These are phyloP conservation scores for Aspergillus egyptiacus DNA, from an alignment of 495 filamentous ascomycete genomes.

Conservation along the genomic window DNA sequence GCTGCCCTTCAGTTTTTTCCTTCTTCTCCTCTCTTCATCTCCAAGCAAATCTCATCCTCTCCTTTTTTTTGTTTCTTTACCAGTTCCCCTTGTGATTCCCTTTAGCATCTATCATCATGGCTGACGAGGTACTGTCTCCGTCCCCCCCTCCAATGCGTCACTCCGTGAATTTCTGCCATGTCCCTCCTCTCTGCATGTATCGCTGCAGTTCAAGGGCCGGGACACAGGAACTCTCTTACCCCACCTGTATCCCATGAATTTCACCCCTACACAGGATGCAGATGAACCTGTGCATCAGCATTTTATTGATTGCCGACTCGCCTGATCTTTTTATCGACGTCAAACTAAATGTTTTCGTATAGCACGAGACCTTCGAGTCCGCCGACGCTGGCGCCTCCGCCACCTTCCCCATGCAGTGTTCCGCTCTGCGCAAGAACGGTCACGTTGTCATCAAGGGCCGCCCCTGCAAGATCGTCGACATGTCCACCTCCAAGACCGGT, in stretches of 20 bases:
- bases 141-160: neutral
- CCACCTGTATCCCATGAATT: slow-evolving; percentile 19
- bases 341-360: slow-evolving; percentile 8
- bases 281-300: neutral
- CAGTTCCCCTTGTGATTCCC: slow-evolving; percentile 16
- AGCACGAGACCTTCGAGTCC: slow-evolving; percentile 91
- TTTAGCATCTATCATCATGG: slow-evolving; percentile 34
- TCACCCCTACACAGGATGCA: slow-evolving; percentile 9
- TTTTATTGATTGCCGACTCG: neutral
- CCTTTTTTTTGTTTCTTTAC: slow-evolving; percentile 21
- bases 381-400: slow-evolving; percentile 89
- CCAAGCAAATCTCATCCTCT: slow-evolving; percentile 8
- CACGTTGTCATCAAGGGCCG: slow-evolving; percentile 96
- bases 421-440: slow-evolving; percentile 97
- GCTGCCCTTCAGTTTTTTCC: slow-evolving; percentile 17
- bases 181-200: slow-evolving; percentile 3
- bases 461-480: slow-evolving; percentile 99
- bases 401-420: slow-evolving; percentile 98
- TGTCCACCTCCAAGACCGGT: slow-evolving; percentile 99
- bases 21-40: slow-evolving; percentile 13
- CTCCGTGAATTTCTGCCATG: neutral
- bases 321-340: slow-evolving; percentile 20
- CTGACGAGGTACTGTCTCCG: slow-evolving; percentile 35
- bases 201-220: slow-evolving; percentile 22
- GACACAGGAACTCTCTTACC: slow-evolving; percentile 28